phyloP scores from a whole-genome alignment of 495 filamentous ascomycete genomes.

The Massariosphaeria phaeospora region DNA sequence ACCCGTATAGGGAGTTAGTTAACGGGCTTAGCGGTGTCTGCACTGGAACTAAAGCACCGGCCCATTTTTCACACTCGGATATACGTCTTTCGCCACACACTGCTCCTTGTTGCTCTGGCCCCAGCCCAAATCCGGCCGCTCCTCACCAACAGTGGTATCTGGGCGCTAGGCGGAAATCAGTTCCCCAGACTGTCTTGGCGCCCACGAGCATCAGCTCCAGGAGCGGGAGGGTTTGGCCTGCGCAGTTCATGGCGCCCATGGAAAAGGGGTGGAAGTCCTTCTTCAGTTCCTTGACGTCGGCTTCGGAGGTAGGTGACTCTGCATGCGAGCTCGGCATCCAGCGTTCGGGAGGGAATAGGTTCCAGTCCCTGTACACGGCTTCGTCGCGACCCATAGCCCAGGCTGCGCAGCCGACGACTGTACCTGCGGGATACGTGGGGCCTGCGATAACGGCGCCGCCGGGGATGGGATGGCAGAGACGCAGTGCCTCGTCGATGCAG shows the following conservation, averaged over 20 bases:
- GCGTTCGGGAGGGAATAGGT: slow-evolving; percentile 20
- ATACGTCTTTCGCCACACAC: slow-evolving; percentile 10
- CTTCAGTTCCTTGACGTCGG: neutral
- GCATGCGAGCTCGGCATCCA: slow-evolving; percentile 15
- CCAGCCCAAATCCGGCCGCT: slow-evolving; percentile 25
- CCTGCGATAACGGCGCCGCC: slow-evolving; percentile 55
- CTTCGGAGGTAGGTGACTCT: neutral
- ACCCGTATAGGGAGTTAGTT: neutral
- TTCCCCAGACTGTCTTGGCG: slow-evolving; percentile 12
- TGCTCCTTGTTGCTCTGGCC: neutral
- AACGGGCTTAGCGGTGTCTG: neutral
- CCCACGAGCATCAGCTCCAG: slow-evolving; percentile 14
- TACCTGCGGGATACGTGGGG: slow-evolving; percentile 48
- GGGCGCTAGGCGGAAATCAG: slow-evolving; percentile 14
- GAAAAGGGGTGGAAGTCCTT: slow-evolving; percentile 25
- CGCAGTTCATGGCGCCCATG: slow-evolving; percentile 23
- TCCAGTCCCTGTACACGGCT: slow-evolving; percentile 13
- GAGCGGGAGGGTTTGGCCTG: slow-evolving; percentile 20
- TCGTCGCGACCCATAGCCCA: slow-evolving; percentile 20
- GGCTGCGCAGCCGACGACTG: slow-evolving; percentile 18
- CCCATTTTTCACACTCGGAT: neutral
- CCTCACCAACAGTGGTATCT: slow-evolving; percentile 15
- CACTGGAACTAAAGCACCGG: slow-evolving; percentile 4
- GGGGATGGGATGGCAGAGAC: slow-evolving; percentile 59
- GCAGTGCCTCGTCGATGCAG: slow-evolving; percentile 61